phyloP scores from a whole-genome alignment of 768 basidiomycete genomes.

The Sporobolomyces pararoseus region DNA sequence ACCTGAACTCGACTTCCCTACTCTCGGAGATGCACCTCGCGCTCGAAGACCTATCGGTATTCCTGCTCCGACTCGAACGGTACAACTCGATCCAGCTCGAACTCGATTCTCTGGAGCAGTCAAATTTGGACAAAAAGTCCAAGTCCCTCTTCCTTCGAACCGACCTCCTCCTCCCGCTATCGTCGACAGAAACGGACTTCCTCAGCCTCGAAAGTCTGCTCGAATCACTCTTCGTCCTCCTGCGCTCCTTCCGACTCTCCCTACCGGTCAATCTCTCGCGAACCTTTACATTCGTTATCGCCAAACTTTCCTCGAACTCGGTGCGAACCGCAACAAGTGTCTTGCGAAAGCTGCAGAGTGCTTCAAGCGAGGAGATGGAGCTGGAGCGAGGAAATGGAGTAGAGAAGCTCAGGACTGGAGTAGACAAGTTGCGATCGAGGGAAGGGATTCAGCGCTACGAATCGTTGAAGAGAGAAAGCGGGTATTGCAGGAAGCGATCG shows the following conservation, averaged over 20 bases:
- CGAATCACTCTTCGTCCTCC: constrained; percentile 80
- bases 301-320: constrained; percentile 80
- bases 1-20: constrained; percentile 46
- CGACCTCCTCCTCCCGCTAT: constrained; percentile 45
- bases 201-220: constrained; percentile 57
- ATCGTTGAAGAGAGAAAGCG: constrained; percentile 78
- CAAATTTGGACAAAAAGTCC: constrained; percentile 58
- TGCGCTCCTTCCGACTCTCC: constrained; percentile 75
- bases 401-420: constrained; percentile 92
- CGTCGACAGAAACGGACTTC: constrained; percentile 11
- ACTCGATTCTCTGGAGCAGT: constrained; percentile 86
- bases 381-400: constrained; percentile 89
- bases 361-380: constrained; percentile 91
- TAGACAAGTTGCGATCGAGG: constrained; percentile 80
- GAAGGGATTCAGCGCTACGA: constrained; percentile 74
- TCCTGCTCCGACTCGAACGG: constrained; percentile 42
- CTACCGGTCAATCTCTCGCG: constrained; percentile 76
- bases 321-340: constrained; percentile 88
- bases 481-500: constrained; percentile 67
- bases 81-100: constrained; percentile 73
- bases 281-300: constrained; percentile 84
- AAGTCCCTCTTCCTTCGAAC: constrained; percentile 24
- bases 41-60: constrained; percentile 41
- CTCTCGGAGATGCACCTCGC: constrained; percentile 49
- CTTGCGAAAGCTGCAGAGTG: constrained; percentile 92